phyloP scores from a whole-genome alignment of 306 rosid genomes.

The Urtica urens region DNA sequence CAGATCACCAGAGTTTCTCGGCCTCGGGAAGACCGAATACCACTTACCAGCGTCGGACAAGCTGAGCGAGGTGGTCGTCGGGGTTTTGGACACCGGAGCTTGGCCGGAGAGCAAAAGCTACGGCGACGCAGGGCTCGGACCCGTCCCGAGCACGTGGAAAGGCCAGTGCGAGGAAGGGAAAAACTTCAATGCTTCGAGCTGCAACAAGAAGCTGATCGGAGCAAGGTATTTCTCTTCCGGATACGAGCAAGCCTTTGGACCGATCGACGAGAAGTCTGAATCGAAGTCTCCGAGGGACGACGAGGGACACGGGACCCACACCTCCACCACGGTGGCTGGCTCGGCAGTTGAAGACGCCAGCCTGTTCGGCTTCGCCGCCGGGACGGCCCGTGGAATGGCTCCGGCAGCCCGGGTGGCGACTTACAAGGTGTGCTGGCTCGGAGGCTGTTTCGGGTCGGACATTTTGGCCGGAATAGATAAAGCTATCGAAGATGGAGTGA shows the following conservation, averaged over 20 bases:
- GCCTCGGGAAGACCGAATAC: background rate
- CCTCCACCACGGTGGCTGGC: conserved; percentile 15
- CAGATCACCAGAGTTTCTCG: conserved; percentile 8
- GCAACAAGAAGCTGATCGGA: conserved; percentile 18
- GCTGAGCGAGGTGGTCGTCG: conserved; percentile 5
- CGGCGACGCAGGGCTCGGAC: conserved; percentile 9
- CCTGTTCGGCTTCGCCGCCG: conserved; percentile 15
- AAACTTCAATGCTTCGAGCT: conserved; percentile 9
- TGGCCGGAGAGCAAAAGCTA: conserved; percentile 32
- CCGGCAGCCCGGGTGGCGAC: conserved; percentile 6
- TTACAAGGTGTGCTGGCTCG: conserved; percentile 15
- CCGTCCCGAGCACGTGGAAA: conserved; percentile 18
- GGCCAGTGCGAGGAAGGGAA: conserved; percentile 9
- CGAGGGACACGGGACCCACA: conserved; percentile 16
- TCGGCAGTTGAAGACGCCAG: background rate
- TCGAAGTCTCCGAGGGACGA: conserved; percentile 11
- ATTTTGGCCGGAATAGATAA: conserved; percentile 11
- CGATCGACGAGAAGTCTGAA: background rate
- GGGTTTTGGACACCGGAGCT: conserved; percentile 11
- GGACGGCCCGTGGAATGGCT: conserved; percentile 16
- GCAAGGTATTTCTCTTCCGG: conserved; percentile 11
- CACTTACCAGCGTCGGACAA: conserved; percentile 26
- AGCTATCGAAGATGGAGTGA: conserved; percentile 14
- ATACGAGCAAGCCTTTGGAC: background rate
- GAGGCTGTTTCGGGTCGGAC: background rate